A percentile compares a stretch with the other conserved stretches of the same genome.
phyloP scores from a whole-genome alignment of 768 basidiomycete genomes.

The Boletales sp. region DNA sequence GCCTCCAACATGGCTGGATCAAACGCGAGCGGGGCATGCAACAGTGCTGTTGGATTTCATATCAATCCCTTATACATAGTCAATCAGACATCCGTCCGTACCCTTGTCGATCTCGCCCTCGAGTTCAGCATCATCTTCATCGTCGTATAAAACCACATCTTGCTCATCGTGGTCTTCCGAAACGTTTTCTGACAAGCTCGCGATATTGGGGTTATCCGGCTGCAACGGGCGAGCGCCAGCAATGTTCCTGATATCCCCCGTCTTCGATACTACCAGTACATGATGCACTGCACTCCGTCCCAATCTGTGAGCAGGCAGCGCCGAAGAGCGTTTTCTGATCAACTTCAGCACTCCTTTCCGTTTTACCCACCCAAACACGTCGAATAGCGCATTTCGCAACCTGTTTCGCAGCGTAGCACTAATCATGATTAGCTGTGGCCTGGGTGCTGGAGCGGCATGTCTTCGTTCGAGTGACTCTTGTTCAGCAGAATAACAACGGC shows the following conservation, averaged over 20 bases:
- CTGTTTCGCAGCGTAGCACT: slow-evolving; percentile 67
- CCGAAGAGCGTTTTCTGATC: slow-evolving; percentile 23
- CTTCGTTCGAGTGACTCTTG: slow-evolving; percentile 10
- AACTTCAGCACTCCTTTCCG: slow-evolving; percentile 34
- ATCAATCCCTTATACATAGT: slow-evolving; percentile 9
- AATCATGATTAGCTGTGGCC: slow-evolving; percentile 61
- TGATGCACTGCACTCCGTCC: slow-evolving; percentile 42
- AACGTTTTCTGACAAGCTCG: background rate
- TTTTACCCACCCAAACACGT: slow-evolving; percentile 58
- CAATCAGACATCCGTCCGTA: slow-evolving; percentile 5
- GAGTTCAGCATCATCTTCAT: slow-evolving; percentile 18
- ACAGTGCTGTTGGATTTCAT: slow-evolving; percentile 36
- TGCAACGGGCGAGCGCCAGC: slow-evolving; percentile 36
- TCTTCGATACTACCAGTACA: slow-evolving; percentile 57
- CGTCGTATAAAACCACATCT: slow-evolving; percentile 23
- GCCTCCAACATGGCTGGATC: slow-evolving; percentile 59
- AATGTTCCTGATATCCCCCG: slow-evolving; percentile 53
- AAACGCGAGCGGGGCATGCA: slow-evolving; percentile 47
- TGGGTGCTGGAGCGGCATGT: slow-evolving; percentile 12
- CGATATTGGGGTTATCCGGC: background rate
- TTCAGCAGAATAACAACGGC: background rate
- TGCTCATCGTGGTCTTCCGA: slow-evolving; percentile 2
- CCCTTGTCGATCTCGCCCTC: slow-evolving; percentile 20
- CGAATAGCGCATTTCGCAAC: slow-evolving; percentile 38
- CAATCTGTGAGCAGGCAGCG: slow-evolving; percentile 25